phyloP scores from a whole-genome alignment of 352 stramenopile genomes.

The Elongisporangium anandrum region DNA sequence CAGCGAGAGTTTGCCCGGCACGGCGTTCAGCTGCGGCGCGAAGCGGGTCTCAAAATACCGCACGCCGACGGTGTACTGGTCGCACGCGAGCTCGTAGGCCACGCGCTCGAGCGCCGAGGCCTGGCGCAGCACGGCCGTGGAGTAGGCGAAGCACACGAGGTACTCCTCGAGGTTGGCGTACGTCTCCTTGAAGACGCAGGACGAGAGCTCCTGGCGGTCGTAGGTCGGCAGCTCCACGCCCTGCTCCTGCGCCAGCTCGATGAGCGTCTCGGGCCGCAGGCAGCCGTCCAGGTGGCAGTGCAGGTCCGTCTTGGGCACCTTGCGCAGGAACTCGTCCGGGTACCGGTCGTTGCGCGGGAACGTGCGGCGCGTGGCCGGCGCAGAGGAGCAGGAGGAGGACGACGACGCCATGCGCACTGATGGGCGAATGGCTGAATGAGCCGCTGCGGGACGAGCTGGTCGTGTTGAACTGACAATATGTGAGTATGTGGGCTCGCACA shows the following conservation, averaged over 20 bases:
- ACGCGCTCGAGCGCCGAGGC: conserved; percentile 71
- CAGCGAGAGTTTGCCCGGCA: conserved; percentile 53
- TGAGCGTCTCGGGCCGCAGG: conserved; percentile 73
- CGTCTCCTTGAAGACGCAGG: conserved; percentile 74
- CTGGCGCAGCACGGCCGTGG: conserved; percentile 58
- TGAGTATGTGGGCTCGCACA: neutral
- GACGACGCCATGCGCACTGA: neutral
- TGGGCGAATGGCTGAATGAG: neutral
- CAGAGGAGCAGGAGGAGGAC: neutral
- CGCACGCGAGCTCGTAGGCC: conserved; percentile 78
- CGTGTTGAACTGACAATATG: neutral
- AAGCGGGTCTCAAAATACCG: conserved; percentile 87
- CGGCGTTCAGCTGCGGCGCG: conserved; percentile 74
- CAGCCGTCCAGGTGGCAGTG: conserved; percentile 87
- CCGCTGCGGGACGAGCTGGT: neutral
- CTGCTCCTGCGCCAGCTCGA: conserved; percentile 76
- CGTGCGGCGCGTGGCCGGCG: conserved; percentile 2
- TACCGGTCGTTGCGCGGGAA: conserved; percentile 59
- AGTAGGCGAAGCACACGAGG: conserved; percentile 79
- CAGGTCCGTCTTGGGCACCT: conserved; percentile 79
- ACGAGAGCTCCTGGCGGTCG: conserved; percentile 48
- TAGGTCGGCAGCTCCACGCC: conserved; percentile 72
- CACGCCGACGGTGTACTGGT: conserved; percentile 75
- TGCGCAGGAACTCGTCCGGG: conserved; percentile 65
- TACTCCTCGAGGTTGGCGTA: conserved; percentile 84